Conservation (phyloP, 495 filamentous ascomycete genomes). For the Neurospora sp. region DNA sequence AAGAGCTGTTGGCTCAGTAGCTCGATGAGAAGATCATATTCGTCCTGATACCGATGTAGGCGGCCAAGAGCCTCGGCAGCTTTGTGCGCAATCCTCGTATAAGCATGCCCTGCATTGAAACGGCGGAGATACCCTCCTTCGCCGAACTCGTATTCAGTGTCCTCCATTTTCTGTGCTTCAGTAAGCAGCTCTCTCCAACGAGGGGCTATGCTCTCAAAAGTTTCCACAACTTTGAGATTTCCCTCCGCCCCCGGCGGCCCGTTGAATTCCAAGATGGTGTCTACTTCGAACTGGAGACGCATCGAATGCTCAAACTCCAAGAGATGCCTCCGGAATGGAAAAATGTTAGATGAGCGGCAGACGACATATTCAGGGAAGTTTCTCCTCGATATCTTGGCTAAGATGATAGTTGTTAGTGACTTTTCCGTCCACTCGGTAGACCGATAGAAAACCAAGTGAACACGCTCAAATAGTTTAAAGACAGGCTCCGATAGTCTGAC, state of each 20-base stretch:
- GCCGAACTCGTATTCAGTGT: conserved; percentile 66
- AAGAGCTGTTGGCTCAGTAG: conserved; percentile 76
- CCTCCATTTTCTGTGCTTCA: conserved; percentile 74
- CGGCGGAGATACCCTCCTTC: conserved; percentile 88
- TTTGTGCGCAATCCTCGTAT: conserved; percentile 90
- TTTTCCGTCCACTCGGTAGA: conserved; percentile 98
- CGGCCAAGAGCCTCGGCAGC: conserved; percentile 65
- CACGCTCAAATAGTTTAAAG: conserved; percentile 82
- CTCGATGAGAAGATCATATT: conserved; percentile 64
- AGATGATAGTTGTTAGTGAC: conserved; percentile 87
- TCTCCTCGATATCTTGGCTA: conserved; percentile 74
- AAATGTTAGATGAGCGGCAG: conserved; percentile 82
- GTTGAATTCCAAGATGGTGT: conserved; percentile 79
- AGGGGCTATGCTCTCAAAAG: conserved; percentile 66
- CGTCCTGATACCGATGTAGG: conserved; percentile 68
- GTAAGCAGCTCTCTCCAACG: conserved; percentile 66
- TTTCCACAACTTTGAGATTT: conserved; percentile 47
- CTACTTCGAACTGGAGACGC: conserved; percentile 71
- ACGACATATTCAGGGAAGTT: conserved; percentile 90
- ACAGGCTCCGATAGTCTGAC: conserved; percentile 65
- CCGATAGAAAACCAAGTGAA: conserved; percentile 91
- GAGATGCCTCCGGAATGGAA: conserved; percentile 60
- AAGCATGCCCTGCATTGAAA: conserved; percentile 87
- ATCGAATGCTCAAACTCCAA: conserved; percentile 86
- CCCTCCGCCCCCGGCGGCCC: conserved; percentile 58